These are phyloP conservation scores for Penicillium oxalicum DNA, from an alignment of 2,329 filamentous ascomycete genomes.

Conservation along the genomic window DNA sequence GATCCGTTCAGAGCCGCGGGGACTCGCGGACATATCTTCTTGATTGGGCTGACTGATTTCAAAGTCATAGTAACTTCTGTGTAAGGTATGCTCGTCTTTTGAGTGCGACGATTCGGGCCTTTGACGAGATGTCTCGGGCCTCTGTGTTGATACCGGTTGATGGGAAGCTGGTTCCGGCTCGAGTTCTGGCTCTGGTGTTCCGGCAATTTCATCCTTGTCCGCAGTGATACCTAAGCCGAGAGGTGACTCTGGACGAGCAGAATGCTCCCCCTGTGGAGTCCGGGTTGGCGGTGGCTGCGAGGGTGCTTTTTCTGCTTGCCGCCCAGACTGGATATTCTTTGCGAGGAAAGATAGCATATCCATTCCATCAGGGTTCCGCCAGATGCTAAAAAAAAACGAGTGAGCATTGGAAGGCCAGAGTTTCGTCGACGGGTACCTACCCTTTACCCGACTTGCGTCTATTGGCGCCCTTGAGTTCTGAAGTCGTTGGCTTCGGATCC, in stretches of 20 bases:
- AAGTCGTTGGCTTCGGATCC: not conserved
- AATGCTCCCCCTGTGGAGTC: not conserved
- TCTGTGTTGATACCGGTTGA: not conserved
- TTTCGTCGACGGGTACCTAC: not conserved
- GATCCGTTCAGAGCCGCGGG: constrained; percentile 14
- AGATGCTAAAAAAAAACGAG: not conserved
- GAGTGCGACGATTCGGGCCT: not conserved
- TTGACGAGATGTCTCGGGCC: not conserved
- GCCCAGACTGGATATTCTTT: not conserved
- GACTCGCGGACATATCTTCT: constrained; percentile 11
- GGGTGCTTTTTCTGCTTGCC: not conserved
- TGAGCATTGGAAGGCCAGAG: not conserved
- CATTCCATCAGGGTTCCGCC: not conserved
- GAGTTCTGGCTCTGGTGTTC: not conserved
- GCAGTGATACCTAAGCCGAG: not conserved
- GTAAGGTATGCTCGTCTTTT: not conserved
- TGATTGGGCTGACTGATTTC: constrained; percentile 2
- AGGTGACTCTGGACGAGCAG: not conserved
- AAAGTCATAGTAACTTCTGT: constrained; percentile 8
- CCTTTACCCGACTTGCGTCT: not conserved
- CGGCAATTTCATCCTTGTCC: not conserved
- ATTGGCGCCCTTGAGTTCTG: not conserved
- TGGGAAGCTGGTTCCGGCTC: not conserved
- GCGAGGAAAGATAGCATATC: not conserved
- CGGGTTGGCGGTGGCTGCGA: not conserved